phyloP scores from a whole-genome alignment of 1,284 basidiomycete genomes.

The Porodaedalea pini region DNA sequence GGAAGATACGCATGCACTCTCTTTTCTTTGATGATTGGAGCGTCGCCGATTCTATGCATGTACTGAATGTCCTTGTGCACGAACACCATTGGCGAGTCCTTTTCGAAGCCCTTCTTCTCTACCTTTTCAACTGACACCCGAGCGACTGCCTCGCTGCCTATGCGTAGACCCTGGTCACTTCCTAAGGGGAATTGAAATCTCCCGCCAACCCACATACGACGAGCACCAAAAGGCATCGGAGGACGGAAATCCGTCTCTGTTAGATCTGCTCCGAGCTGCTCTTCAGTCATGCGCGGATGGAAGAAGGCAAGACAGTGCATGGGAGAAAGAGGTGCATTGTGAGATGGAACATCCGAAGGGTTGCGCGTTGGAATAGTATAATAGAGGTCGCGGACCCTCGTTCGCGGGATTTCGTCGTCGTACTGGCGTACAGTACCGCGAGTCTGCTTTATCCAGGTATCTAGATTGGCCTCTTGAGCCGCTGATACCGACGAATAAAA shows the following conservation, averaged over 20 bases:
- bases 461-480: not conserved
- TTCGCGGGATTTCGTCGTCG: conserved; percentile 1
- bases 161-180: conserved; percentile 15
- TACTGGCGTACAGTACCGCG: not conserved
- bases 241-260: conserved; percentile 71
- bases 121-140: conserved; percentile 49
- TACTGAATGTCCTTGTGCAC: conserved; percentile 61
- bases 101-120: conserved; percentile 64
- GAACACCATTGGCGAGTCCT: conserved; percentile 68
- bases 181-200: conserved; percentile 36
- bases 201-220: conserved; percentile 85
- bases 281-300: conserved; percentile 60
- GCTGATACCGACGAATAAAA: not conserved
- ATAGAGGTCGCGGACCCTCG: conserved; percentile 10
- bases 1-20: conserved; percentile 73
- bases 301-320: conserved; percentile 72
- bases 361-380: conserved; percentile 11
- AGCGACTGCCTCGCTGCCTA: conserved; percentile 55
- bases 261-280: conserved; percentile 59
- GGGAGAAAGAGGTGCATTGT: not conserved
- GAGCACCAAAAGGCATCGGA: conserved; percentile 62
- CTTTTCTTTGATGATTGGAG: conserved; percentile 58
- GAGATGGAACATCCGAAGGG: not conserved
- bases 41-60: conserved; percentile 31
- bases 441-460: not conserved